Percentiles rank a stretch among this genome's conserved stretches.
Conservation (phyloP, 805 yeast species). For the Komagataella pastoris region DNA sequence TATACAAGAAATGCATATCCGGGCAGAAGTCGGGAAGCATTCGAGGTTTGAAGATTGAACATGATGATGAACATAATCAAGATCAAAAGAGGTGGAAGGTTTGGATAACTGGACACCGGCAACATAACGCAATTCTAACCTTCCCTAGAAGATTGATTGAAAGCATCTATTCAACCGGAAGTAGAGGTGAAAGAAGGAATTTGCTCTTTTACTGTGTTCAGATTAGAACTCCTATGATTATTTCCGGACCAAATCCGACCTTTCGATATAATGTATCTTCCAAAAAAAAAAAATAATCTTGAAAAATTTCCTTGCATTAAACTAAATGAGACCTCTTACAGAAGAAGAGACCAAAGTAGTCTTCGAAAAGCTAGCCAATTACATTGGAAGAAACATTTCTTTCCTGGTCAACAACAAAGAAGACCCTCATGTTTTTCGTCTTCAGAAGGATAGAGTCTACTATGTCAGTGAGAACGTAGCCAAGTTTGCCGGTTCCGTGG, state of each 20-base stretch:
- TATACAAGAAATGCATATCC: not conserved
- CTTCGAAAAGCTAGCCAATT: slow-evolving; percentile 90
- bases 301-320: slow-evolving; percentile 1
- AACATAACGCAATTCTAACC: too few species aligned
- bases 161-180: too few species aligned
- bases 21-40: not conserved
- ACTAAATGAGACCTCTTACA: slow-evolving; percentile 78
- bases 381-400: slow-evolving; percentile 92
- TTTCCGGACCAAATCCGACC: not conserved
- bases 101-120: not conserved
- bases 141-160: too few species aligned
- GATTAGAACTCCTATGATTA: not conserved
- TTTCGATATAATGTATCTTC: not conserved
- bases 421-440: slow-evolving; percentile 87
- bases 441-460: slow-evolving; percentile 94
- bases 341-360: slow-evolving; percentile 95
- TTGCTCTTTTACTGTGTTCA: not conserved
- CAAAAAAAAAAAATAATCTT: slow-evolving; percentile 6
- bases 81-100: not conserved
- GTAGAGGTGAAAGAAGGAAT: too few species aligned
- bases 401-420: slow-evolving; percentile 73
- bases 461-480: slow-evolving; percentile 78
- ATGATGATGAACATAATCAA: too few species aligned
- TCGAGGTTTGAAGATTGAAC: too few species aligned
- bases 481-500: slow-evolving; percentile 78